Conservation (phyloP, 306 rosid genomes). For the Pyrus betulifolia region DNA sequence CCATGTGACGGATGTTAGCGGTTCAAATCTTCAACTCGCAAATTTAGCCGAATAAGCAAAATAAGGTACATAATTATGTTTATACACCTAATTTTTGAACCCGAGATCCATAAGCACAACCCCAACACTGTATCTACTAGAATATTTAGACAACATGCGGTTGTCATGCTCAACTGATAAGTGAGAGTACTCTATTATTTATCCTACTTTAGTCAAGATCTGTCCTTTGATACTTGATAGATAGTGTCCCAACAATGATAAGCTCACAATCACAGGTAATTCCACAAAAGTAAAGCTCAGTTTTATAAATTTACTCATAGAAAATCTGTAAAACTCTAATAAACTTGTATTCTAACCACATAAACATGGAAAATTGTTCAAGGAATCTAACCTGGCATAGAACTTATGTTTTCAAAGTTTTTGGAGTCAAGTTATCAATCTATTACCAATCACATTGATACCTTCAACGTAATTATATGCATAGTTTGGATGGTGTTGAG, state of each 20-base stretch:
- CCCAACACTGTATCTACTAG: no score
- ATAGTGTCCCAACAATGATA: constrained; percentile 33
- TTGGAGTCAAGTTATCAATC: no score
- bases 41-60: no score
- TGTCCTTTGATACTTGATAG: constrained; percentile 18
- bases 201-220: constrained; percentile 18
- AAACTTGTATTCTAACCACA: neutral
- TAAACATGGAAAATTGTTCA: neutral
- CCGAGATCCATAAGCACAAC: no score
- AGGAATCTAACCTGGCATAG: neutral
- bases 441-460: no score
- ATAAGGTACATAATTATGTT: no score
- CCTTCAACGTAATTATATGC: no score
- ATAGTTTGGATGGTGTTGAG: no score
- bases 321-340: neutral
- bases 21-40: no score
- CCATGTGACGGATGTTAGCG: no score
- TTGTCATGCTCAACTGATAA: neutral
- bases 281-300: neutral
- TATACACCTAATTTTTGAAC: no score
- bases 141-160: no score
- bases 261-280: neutral
- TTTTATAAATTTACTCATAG: neutral
- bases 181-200: neutral
- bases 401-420: neutral